Conservation (phyloP, 2,329 filamentous ascomycete genomes). For the Aureobasidium sp. region DNA sequence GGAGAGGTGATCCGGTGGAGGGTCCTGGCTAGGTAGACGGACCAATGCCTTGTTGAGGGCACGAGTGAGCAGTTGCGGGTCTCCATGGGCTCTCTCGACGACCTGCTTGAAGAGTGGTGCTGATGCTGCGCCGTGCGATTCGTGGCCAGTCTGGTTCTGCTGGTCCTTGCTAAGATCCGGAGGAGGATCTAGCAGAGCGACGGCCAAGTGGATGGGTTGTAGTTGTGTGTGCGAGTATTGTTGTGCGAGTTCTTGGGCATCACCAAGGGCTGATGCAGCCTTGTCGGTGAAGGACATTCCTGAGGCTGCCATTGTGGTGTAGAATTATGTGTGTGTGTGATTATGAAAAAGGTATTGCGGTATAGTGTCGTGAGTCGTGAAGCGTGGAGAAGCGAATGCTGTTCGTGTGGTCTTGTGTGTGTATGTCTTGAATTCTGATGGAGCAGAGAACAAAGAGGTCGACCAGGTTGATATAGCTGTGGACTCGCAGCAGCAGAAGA, state of each 20-base stretch:
- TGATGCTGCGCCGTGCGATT: slow-evolving; percentile 52
- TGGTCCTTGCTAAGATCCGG: slow-evolving; percentile 70
- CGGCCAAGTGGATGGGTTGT: slow-evolving; percentile 80
- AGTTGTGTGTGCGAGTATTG: slow-evolving; percentile 90
- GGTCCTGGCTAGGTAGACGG: slow-evolving; percentile 86
- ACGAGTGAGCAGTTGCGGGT: slow-evolving; percentile 80
- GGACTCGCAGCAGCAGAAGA: neutral
- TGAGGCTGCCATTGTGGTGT: neutral
- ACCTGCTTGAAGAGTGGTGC: slow-evolving; percentile 89
- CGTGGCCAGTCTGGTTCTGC: slow-evolving; percentile 54
- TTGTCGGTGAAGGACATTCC: slow-evolving; percentile 85
- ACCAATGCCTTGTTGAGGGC: slow-evolving; percentile 87
- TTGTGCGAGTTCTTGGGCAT: slow-evolving; percentile 79
- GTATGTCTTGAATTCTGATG: neutral
- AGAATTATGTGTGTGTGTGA: neutral
- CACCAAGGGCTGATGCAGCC: slow-evolving; percentile 80
- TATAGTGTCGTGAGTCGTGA: slow-evolving; percentile 9
- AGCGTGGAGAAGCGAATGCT: neutral
- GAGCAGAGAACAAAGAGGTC: neutral
- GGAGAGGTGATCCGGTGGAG: slow-evolving; percentile 80
- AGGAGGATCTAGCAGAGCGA: slow-evolving; percentile 68
- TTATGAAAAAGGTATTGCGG: neutral
- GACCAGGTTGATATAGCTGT: neutral
- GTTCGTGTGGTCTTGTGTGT: neutral
- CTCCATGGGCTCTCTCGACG: slow-evolving; percentile 85